Evolutionary conservation across 2,329 filamentous ascomycete genomes (phyloP), one percentile per base, ranked within the genome.

Genomic region (Paramyrothecium roridum): DNA sequence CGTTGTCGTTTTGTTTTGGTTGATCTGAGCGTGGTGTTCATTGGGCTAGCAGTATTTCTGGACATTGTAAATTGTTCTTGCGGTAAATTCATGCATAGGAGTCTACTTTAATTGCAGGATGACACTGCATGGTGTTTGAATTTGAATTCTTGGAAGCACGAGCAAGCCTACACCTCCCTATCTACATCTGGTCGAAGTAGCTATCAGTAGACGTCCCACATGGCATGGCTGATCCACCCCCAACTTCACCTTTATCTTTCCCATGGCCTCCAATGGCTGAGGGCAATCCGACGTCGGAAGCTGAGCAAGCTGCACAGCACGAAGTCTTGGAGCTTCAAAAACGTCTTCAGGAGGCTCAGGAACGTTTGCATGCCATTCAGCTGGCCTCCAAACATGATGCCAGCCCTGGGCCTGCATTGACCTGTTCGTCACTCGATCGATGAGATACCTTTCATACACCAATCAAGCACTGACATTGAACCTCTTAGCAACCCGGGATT

Each of bases 301-400:
- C 68, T 33, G 62, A 67, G 3, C 60, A 60, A 13, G 66, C 74
- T 26, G 61, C 73, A n/a, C 70, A 78, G 57, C 67, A 80, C 68
- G 85, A 89, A 68, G 84, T 90, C 58, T 72, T 73, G 8, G 76
- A 80, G 20, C 74, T 90, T 12, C 84, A 90, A 67, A 67, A 68
- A 37, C 76, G 75, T 50, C 75, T 88, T 52, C 74, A 69, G 12
- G 69, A 67, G 19, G 76, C 77, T 48, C 77, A 73, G 66, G 65
- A 67, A 22, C 79, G 76, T 52, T 71, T 86, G 56, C 73, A 65
- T 30, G 61, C 49, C 54, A 26, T 55, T 11, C 40, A 56, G 30
- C 37, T 51, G 49, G 37, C 49, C 13, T 61, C 60, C 13, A 68
- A 58, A 46, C 50, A 49, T 65, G 57, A 48, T 54, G 59, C 34